Evolutionary conservation across 345 rosid genomes (phyloP), one percentile per base, ranked within the genome.

Genomic region (Murraya paniculata): DNA sequence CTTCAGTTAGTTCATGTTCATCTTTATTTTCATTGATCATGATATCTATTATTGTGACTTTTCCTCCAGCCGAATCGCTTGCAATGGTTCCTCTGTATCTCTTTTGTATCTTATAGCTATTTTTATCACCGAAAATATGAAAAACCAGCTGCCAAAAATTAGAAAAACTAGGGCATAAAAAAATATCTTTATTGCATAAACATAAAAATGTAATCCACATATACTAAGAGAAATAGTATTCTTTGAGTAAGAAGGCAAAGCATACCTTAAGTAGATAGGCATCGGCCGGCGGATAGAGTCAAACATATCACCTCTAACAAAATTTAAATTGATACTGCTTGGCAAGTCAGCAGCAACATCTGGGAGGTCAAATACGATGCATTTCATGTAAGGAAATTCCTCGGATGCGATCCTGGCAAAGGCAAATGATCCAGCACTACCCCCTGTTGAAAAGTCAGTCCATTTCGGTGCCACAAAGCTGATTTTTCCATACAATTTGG

Each of bases 51-150:
- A 83, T 83, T 0, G 73, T 79, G 6, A 72, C 78, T 77, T 79
- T 83, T 22, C 82, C 78, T 14, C 36, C 72, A 36, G 35, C 67
- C 3, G 35, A 45, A 9, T 31, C 77, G 0, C 27, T 59, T 41
- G 33, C 19, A 38, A 61, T 41, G 56, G 87, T 86, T 70, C 81
- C 87, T 76, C 79, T 80, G 84, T 88, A 83, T 25, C 55, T 80
- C 74, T 82, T 81, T 25, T 86, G 79, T 64, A 86, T 83, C 77
- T 83, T 86, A 68, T 82, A 56, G 72, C 88, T 88, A 4, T 89
- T 84, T 16, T 84, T 87, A n/a, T 89, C 91, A 19, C 73, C 73
- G 76, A 77, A 88, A 21, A 66, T 81, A 69, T 88, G 91, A 48
- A 88, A 88, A 64, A 84, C 77, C 16, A 61, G 56, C 88, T 86